These are phyloP conservation scores for Lepidium didymum DNA, from an alignment of 345 rosid species.

Conservation along the genomic window DNA sequence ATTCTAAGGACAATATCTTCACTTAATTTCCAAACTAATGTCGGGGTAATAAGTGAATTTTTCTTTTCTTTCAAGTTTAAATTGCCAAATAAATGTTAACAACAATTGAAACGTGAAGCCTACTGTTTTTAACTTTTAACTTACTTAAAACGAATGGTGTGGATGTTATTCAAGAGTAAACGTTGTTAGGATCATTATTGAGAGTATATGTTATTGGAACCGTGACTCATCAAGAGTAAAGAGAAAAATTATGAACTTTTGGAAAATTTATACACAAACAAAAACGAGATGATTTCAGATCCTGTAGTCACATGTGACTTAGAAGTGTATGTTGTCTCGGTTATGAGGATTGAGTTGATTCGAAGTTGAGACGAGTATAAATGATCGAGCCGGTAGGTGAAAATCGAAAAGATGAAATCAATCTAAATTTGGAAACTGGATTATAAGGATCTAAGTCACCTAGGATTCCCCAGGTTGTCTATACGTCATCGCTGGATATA, in stretches of 20 bases:
- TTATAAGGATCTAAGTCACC: background rate
- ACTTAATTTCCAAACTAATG: background rate
- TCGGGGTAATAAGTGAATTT: background rate
- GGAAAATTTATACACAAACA: background rate
- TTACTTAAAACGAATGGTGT: background rate
- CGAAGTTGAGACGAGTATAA: background rate
- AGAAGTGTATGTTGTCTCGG: background rate
- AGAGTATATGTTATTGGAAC: background rate
- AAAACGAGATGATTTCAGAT: background rate
- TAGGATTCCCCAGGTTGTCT: slow-evolving; percentile 5
- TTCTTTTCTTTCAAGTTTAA: background rate
- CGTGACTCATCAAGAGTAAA: background rate
- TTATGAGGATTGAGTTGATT: background rate
- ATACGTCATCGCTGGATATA: background rate
- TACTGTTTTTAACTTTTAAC: background rate
- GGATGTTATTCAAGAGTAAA: background rate
- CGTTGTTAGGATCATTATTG: background rate
- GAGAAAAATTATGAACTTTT: background rate
- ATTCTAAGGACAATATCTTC: background rate
- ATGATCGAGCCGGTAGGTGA: background rate
- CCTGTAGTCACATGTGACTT: too few relatives aligned
- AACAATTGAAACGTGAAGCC: background rate
- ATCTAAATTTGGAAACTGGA: background rate
- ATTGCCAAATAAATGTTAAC: background rate
- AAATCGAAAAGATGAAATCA: background rate